A percentile compares a stretch with the other conserved stretches of the same genome.
Evolutionary conservation across 495 filamentous ascomycete species (phyloP).

Genomic region (Podospora appendiculata): DNA sequence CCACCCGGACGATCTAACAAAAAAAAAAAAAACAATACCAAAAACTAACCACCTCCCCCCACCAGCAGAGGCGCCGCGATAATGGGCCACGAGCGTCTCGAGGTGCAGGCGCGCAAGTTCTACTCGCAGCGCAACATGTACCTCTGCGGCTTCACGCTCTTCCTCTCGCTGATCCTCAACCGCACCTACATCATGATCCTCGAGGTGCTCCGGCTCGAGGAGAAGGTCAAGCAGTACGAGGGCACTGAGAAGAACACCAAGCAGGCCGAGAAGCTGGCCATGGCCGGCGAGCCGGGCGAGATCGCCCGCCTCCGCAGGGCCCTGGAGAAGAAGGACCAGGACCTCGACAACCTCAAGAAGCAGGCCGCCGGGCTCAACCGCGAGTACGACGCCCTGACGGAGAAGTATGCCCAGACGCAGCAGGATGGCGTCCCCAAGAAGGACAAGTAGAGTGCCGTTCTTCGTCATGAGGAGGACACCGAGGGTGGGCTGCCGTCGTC

Average conservation of each 20-base stretch:
- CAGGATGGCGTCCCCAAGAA: constrained; percentile 55
- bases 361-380: constrained; percentile 66
- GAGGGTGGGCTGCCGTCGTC: background rate
- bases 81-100: constrained; percentile 86
- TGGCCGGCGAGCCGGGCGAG: constrained; percentile 55
- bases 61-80: constrained; percentile 48
- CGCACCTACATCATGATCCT: constrained; percentile 98
- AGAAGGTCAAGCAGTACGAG: constrained; percentile 81
- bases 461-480: constrained; percentile 3
- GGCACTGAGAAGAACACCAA: constrained; percentile 68
- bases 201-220: constrained; percentile 86
- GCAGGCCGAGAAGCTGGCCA: constrained; percentile 67
- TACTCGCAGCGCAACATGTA: constrained; percentile 99
- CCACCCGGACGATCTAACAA: constrained; percentile 2
- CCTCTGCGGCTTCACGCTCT: constrained; percentile 97
- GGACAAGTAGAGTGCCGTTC: constrained; percentile 36
- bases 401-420: constrained; percentile 58
- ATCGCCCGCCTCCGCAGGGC: constrained; percentile 57
- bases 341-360: constrained; percentile 77
- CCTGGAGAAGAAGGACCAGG: constrained; percentile 61
- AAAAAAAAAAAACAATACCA: background rate
- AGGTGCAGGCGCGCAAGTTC: constrained; percentile 98
- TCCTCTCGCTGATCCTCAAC: constrained; percentile 97
- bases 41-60: constrained; percentile 14
- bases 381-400: constrained; percentile 78